A percentile compares a stretch with the other conserved stretches of the same genome.
Evolutionary conservation across 1,139 yeast genomes (phyloP).

Genomic region (Tardiomyces depauwii): DNA sequence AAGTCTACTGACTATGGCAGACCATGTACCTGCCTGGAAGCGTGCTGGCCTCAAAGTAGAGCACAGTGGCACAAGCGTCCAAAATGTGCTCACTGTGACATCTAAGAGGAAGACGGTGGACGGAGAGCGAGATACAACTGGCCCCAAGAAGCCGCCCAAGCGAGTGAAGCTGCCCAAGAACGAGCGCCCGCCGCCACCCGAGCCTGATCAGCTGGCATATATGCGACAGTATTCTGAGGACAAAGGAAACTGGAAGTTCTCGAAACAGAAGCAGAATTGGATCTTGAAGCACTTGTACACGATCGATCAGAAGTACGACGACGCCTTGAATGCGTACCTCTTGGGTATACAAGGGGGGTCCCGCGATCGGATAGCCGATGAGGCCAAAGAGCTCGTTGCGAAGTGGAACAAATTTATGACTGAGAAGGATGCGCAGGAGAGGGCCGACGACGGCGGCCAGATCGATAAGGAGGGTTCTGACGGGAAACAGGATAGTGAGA

Average conservation of each 20-base stretch:
- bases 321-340: slow-evolving; percentile 46
- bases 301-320: slow-evolving; percentile 44
- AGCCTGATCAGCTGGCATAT: slow-evolving; percentile 71
- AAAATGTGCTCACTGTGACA: not conserved
- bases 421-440: slow-evolving; percentile 12
- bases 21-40: slow-evolving; percentile 79
- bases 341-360: slow-evolving; percentile 69
- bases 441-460: slow-evolving; percentile 2
- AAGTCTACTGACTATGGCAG: slow-evolving; percentile 1
- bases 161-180: slow-evolving; percentile 63
- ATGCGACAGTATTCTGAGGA: slow-evolving; percentile 55
- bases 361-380: slow-evolving; percentile 44
- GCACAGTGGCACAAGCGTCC: not conserved
- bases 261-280: slow-evolving; percentile 94
- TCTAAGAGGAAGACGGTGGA: slow-evolving; percentile 1
- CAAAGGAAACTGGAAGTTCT: slow-evolving; percentile 71
- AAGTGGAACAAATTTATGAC: slow-evolving; percentile 48
- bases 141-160: slow-evolving; percentile 52
- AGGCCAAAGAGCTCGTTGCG: slow-evolving; percentile 36
- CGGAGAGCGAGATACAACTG: slow-evolving; percentile 2
- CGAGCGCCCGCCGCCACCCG: slow-evolving; percentile 67
- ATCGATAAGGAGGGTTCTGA: slow-evolving; percentile 6
- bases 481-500: too few species aligned
- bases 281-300: slow-evolving; percentile 53
- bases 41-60: slow-evolving; percentile 57